phyloP scores from a whole-genome alignment of 75 land plant species.

The Pseudotsuga menziesii region DNA sequence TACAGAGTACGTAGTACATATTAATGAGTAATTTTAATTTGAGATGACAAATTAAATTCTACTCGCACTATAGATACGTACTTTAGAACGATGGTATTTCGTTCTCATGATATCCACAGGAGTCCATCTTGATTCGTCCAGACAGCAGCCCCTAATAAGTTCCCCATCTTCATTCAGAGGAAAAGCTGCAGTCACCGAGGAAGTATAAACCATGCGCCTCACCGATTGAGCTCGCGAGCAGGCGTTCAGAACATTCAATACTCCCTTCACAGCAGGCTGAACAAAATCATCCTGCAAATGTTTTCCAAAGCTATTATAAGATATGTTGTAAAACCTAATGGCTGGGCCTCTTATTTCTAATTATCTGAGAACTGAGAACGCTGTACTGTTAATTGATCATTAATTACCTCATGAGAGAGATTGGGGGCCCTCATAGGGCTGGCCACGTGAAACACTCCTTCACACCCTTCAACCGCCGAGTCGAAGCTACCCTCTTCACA shows the following conservation, averaged over 20 bases:
- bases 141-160: neutral
- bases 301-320: too few species aligned
- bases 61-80: neutral
- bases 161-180: neutral
- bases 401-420: too few species aligned
- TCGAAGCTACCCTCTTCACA: constrained; percentile 13
- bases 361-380: too few species aligned
- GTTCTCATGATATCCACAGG: neutral
- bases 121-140: constrained; percentile 1
- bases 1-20: too few species aligned
- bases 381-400: too few species aligned
- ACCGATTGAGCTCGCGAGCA: neutral
- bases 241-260: neutral
- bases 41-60: too few species aligned
- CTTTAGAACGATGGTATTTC: neutral
- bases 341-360: too few species aligned
- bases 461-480: constrained; percentile 19
- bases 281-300: neutral
- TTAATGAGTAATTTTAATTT: too few species aligned
- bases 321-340: too few species aligned
- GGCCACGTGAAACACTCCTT: constrained; percentile 35
- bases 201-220: neutral
- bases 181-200: neutral
- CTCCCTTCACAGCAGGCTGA: neutral
- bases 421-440: neutral